These are phyloP conservation scores for Mrakia gelida DNA, from an alignment of 768 basidiomycete species.

Conservation along the genomic window DNA sequence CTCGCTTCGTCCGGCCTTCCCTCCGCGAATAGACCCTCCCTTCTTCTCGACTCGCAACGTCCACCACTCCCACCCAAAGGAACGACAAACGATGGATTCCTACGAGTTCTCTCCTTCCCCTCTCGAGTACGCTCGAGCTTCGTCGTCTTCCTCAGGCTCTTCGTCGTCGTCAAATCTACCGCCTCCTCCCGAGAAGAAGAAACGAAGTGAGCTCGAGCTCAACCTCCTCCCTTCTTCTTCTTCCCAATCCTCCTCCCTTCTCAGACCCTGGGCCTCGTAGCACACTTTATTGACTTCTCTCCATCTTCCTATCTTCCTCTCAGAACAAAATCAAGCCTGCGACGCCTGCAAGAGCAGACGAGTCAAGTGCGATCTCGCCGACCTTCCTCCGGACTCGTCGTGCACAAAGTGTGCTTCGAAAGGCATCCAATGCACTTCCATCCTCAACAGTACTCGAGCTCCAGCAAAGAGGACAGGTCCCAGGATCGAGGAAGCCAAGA, in stretches of 20 bases:
- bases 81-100: no score
- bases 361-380: neutral
- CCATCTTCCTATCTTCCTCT: neutral
- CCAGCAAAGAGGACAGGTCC: neutral
- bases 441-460: neutral
- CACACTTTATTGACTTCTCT: neutral
- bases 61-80: no score
- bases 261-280: neutral
- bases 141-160: neutral
- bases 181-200: neutral
- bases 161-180: neutral
- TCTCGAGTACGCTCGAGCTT: no score
- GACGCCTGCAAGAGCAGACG: constrained; percentile 1
- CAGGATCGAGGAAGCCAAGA: neutral
- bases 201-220: constrained; percentile 5
- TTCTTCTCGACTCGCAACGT: no score
- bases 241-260: neutral
- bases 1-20: no score
- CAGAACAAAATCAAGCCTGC: constrained; percentile 3
- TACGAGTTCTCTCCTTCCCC: no score
- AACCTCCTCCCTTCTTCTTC: neutral
- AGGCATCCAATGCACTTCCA: neutral
- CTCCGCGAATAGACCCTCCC: no score
- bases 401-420: neutral
- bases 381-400: neutral